Evolutionary conservation across 78 protist genomes (phyloP), one percentile per base, ranked within the genome.

Genomic region (slime mould (Dictyostelium discoideum)): DNA sequence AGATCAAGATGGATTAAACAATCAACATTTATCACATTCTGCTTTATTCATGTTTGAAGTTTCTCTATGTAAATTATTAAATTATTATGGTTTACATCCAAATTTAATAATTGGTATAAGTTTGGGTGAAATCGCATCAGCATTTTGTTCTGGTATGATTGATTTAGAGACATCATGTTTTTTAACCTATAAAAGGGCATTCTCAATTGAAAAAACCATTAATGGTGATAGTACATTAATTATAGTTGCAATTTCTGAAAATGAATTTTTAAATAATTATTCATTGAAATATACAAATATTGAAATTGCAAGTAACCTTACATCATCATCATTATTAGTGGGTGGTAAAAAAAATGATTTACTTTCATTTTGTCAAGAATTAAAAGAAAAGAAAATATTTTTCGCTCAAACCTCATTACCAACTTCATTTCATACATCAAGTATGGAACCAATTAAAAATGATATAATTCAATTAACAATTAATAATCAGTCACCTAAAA

Each of bases 71-170:
- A 57, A 76, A 24, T n/a, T 93, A 9, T 86, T 32, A 39, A 54
- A 80, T 42, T 20, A 46, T 69, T 83, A 84, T 73, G 96, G 96
- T 1, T 2, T 93, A 7, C 13, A 44, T 1, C 92, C 96, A 50
- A 48, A 67, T 14, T 48, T 48, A 40, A 48, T 81, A 11, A 26
- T 50, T 81, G 40, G 48, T 14, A n/a, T 26, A 18, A 76, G 85
- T 76, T 92, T 85, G 50, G 96, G 96, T 24, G 96, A 92, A 32
- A 44, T 92, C 10, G 67, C 96, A 39, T 11, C 96, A 3, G 78
- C 96, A 26, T 63, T 26, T 29, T 54, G 65, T 44, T 54, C 89
- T 42, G 89, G 89, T 16, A 78, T 54, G 32, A 84, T 92, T 8
- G 26, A 57, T 22, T 63, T 92, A 1, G 79, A 73, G 4, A 40